Percentiles rank a stretch among this genome's conserved stretches.
Evolutionary conservation across 305 asterid species (phyloP).

Genomic region (Rubia peregrina): DNA sequence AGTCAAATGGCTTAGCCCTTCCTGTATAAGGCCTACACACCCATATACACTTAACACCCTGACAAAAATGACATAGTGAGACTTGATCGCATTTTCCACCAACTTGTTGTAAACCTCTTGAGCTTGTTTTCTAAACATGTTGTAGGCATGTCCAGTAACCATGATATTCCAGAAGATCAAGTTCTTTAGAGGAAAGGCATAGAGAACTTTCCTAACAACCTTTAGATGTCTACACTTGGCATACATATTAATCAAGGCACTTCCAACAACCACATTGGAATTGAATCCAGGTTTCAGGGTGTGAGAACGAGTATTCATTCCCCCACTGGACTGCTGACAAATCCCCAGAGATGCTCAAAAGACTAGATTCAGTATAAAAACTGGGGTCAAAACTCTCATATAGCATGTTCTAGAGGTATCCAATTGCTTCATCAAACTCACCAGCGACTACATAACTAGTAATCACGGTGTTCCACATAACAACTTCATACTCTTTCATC

Average conservation of each 20-base stretch:
- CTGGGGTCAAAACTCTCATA: slow-evolving; percentile 42
- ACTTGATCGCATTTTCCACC: slow-evolving; percentile 38
- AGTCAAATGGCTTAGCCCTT: slow-evolving; percentile 50
- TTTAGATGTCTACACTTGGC: slow-evolving; percentile 60
- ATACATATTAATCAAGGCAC: slow-evolving; percentile 68
- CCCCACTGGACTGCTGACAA: slow-evolving; percentile 76
- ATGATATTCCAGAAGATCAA: slow-evolving; percentile 73
- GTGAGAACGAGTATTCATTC: slow-evolving; percentile 57
- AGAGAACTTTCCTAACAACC: slow-evolving; percentile 51
- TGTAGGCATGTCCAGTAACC: slow-evolving; percentile 67
- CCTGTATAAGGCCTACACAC: slow-evolving; percentile 53
- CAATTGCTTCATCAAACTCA: slow-evolving; percentile 34
- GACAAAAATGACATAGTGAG: slow-evolving; percentile 50
- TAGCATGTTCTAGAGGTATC: slow-evolving; percentile 36
- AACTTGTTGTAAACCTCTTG: slow-evolving; percentile 44
- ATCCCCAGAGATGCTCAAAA: slow-evolving; percentile 65
- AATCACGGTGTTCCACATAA: slow-evolving; percentile 65
- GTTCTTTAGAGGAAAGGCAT: slow-evolving; percentile 45
- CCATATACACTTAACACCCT: slow-evolving; percentile 65
- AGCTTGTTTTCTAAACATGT: slow-evolving; percentile 63
- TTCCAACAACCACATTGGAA: slow-evolving; percentile 68
- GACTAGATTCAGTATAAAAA: slow-evolving; percentile 56
- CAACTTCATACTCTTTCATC: slow-evolving; percentile 47
- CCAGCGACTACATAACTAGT: slow-evolving; percentile 43
- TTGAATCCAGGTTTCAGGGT: slow-evolving; percentile 52